Evolutionary conservation across 2,329 filamentous ascomycete species (phyloP).

Genomic region (Colletotrichum gloeosporioides): DNA sequence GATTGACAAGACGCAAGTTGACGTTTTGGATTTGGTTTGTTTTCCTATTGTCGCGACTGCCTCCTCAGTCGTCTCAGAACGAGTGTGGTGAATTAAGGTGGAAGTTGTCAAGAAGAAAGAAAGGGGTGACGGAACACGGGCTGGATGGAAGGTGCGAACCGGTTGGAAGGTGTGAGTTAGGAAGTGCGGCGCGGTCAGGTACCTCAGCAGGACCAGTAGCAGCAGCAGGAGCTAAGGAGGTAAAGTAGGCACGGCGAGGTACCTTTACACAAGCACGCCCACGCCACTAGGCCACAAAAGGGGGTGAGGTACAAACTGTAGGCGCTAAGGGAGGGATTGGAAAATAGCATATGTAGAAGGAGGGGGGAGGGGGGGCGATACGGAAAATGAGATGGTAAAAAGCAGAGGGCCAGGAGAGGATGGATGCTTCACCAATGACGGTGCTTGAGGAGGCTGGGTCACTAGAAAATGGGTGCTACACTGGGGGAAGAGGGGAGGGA

Average conservation of each 20-base stretch:
- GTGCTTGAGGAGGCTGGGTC: neutral
- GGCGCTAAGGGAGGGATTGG: constrained; percentile 7
- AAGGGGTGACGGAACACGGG: constrained; percentile 21
- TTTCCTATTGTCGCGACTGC: constrained; percentile 1
- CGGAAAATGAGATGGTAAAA: constrained; percentile 26
- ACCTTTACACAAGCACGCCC: constrained; percentile 4
- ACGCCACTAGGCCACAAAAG: constrained; percentile 17
- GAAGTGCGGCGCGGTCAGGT: neutral
- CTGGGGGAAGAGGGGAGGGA: neutral
- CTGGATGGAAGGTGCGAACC: constrained; percentile 3
- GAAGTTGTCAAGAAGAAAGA: constrained; percentile 3
- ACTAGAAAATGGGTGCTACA: neutral
- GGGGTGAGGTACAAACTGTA: constrained; percentile 15
- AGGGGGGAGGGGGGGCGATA: neutral
- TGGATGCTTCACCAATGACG: neutral
- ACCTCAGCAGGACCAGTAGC: neutral
- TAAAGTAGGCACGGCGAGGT: neutral
- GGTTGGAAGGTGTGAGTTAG: neutral
- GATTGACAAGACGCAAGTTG: neutral
- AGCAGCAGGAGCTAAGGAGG: neutral
- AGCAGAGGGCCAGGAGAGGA: constrained; percentile 29
- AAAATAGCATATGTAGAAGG: neutral
- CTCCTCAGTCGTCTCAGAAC: constrained; percentile 3
- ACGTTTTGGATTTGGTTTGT: neutral
- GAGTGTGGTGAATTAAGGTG: constrained; percentile 17